Evolutionary conservation across 768 basidiomycete species (phyloP).

Genomic region (Omphalotus guepiniiformis): DNA sequence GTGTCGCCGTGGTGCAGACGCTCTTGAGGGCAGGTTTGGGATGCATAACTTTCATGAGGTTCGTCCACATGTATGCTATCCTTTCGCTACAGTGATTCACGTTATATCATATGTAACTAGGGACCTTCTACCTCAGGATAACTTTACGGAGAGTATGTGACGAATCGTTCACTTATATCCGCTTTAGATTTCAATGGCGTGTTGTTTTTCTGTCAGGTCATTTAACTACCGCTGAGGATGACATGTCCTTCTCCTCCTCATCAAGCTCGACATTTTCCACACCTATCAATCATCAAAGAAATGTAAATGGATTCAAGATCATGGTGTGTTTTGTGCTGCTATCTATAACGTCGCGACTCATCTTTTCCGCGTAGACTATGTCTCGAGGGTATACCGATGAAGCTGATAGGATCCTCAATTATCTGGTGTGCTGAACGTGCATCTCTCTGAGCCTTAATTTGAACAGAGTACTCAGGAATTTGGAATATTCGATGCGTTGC

Average conservation of each 20-base stretch:
- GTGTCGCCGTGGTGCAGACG: constrained; percentile 67
- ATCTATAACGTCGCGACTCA: background rate
- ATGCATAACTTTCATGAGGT: constrained; percentile 77
- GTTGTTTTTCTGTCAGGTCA: constrained; percentile 35
- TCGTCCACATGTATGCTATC: constrained; percentile 9
- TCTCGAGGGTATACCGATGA: constrained; percentile 77
- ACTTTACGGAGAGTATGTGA: constrained; percentile 61
- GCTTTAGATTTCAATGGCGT: constrained; percentile 2
- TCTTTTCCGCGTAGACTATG: constrained; percentile 39
- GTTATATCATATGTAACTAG: constrained; percentile 38
- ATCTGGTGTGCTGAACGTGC: constrained; percentile 47
- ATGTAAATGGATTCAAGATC: constrained; percentile 64
- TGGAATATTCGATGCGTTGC: constrained; percentile 83
- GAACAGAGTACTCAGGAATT: constrained; percentile 50
- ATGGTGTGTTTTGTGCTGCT: constrained; percentile 35
- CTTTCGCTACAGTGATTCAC: background rate
- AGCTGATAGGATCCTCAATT: constrained; percentile 78
- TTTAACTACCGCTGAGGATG: constrained; percentile 48
- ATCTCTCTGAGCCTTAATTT: constrained; percentile 13
- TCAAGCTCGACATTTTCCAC: constrained; percentile 33
- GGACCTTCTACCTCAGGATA: constrained; percentile 74
- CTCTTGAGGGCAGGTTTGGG: constrained; percentile 69
- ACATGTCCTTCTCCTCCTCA: constrained; percentile 26
- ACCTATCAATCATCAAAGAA: constrained; percentile 32
- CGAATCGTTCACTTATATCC: background rate